Evolutionary conservation across 768 basidiomycete species (phyloP).

Genomic region (Amanita rimosa): DNA sequence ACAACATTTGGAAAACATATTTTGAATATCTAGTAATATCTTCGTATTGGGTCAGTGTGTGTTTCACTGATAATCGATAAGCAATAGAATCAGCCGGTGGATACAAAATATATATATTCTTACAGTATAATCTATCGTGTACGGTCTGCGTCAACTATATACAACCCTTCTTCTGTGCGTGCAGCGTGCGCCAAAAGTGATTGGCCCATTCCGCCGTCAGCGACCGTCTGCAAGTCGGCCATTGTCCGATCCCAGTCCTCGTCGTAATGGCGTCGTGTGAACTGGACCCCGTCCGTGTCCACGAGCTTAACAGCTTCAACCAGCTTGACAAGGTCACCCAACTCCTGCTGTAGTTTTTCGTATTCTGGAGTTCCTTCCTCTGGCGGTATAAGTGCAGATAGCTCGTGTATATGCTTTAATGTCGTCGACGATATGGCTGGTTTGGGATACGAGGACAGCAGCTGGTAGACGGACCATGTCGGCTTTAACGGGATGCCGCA

Average conservation of each 20-base stretch:
- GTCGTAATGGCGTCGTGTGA: constrained; percentile 22
- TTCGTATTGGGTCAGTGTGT: not conserved
- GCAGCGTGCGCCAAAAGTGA: constrained; percentile 40
- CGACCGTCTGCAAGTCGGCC: constrained; percentile 1
- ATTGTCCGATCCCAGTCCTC: constrained; percentile 24
- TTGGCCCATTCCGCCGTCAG: constrained; percentile 23
- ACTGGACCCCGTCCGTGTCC: constrained; percentile 23
- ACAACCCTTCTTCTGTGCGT: constrained; percentile 40
- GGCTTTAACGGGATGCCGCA: constrained; percentile 55
- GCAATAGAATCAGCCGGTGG: not conserved
- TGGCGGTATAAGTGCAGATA: constrained; percentile 67
- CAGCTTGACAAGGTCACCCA: constrained; percentile 63
- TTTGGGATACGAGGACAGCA: constrained; percentile 67
- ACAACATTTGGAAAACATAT: constrained; percentile 3
- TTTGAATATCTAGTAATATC: not conserved
- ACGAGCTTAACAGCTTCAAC: constrained; percentile 77
- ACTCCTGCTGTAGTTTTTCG: constrained; percentile 36
- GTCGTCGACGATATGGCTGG: constrained; percentile 48
- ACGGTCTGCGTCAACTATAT: constrained; percentile 49
- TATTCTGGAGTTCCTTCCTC: constrained; percentile 44
- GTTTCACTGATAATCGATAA: no score
- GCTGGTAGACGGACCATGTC: constrained; percentile 72
- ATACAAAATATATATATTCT: not conserved
- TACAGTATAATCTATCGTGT: constrained; percentile 10
- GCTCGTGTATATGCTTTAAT: constrained; percentile 52